These are phyloP conservation scores for Akebia trifoliata DNA, from an alignment of 164 flowering plant genomes.

Conservation along the genomic window DNA sequence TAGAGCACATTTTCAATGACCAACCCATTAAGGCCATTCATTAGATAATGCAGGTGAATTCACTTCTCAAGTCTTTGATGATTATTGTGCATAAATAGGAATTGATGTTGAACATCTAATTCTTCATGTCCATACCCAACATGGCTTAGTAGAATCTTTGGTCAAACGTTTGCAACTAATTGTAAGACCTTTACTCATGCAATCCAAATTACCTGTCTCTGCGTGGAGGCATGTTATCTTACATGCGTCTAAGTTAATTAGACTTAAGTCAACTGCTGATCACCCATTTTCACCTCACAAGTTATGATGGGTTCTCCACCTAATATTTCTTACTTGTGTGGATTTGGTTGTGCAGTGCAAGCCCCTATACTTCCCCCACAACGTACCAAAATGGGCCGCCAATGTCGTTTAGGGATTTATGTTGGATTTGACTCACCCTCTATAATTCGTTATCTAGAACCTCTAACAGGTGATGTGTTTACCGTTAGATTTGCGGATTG, in stretches of 20 bases:
- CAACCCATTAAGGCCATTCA: background rate
- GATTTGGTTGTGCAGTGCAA: no score
- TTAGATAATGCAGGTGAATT: constrained; percentile 1
- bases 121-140: background rate
- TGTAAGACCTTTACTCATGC: background rate
- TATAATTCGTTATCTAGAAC: background rate
- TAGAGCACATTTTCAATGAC: constrained; percentile 5
- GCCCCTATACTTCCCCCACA: no score
- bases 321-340: no score
- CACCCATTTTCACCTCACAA: background rate
- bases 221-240: background rate
- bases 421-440: constrained; percentile 4
- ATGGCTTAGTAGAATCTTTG: background rate
- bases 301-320: background rate
- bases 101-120: background rate
- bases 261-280: background rate
- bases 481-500: background rate
- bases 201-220: background rate
- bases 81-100: background rate
- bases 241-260: background rate
- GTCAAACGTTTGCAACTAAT: background rate
- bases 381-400: background rate
- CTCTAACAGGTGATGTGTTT: constrained; percentile 3
- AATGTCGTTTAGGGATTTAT: background rate
- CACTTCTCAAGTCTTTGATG: background rate